Conservation (phyloP, 169 alveolate species). For the Sarcocystis neurona region DNA sequence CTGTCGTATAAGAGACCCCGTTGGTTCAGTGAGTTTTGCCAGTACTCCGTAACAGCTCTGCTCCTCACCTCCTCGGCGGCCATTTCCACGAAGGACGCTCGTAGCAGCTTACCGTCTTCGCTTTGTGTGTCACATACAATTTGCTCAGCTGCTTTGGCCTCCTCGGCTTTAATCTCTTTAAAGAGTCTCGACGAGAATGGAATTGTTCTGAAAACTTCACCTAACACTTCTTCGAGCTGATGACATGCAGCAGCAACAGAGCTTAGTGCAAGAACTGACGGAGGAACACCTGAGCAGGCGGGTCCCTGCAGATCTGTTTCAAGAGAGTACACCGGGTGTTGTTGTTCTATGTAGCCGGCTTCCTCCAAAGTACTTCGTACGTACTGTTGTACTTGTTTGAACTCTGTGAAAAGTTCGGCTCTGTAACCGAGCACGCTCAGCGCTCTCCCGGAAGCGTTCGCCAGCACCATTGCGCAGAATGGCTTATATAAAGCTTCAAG, state of each 20-base stretch:
- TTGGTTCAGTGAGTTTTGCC: neutral
- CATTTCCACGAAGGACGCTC: neutral
- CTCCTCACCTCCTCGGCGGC: neutral
- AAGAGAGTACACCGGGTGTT: too few relatives aligned
- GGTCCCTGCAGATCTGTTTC: too few relatives aligned
- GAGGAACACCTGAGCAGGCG: too few relatives aligned
- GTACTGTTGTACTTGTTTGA: too few relatives aligned
- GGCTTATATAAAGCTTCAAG: too few relatives aligned
- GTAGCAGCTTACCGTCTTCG: conserved; percentile 3
- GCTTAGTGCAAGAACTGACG: too few relatives aligned
- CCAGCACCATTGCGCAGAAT: too few relatives aligned
- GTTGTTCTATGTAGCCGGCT: too few relatives aligned
- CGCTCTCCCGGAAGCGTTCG: too few relatives aligned
- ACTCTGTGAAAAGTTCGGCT: too few relatives aligned
- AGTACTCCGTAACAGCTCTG: neutral
- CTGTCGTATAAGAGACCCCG: neutral
- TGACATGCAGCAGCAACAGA: neutral
- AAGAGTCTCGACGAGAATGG: neutral
- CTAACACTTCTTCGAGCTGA: neutral
- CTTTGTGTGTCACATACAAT: neutral
- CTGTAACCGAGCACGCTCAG: too few relatives aligned
- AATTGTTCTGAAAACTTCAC: neutral
- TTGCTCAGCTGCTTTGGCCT: conserved; percentile 12
- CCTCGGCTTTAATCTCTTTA: neutral
- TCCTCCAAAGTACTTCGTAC: too few relatives aligned